Evolutionary conservation across 148 eudicot species (phyloP).

Genomic region (Dianthus caryophyllus): DNA sequence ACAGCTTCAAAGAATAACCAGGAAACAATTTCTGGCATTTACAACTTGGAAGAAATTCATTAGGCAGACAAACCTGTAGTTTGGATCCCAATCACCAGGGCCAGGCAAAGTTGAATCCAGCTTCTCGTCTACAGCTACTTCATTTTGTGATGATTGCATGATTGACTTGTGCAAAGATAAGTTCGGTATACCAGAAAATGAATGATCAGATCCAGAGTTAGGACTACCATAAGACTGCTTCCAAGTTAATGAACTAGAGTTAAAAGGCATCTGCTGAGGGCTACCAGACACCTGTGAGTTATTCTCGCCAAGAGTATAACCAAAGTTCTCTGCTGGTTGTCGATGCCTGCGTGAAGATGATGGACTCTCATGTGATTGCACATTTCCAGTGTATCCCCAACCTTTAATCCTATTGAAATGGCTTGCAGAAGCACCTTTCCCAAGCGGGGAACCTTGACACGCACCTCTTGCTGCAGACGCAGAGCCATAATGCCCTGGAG

Average conservation of each 20-base stretch:
- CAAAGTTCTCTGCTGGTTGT: conserved; percentile 32
- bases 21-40: not conserved
- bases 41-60: not conserved
- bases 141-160: conserved; percentile 32
- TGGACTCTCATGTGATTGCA: conserved; percentile 50
- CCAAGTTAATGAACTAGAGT: conserved; percentile 41
- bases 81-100: conserved; percentile 99
- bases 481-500: conserved; percentile 82
- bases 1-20: not conserved
- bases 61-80: conserved; percentile 62
- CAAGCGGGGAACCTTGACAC: conserved; percentile 87
- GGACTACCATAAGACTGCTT: conserved; percentile 49
- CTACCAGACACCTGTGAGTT: conserved; percentile 42
- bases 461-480: conserved; percentile 72
- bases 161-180: conserved; percentile 32
- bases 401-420: conserved; percentile 63
- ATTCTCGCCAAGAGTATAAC: conserved; percentile 48
- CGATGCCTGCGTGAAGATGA: conserved; percentile 56
- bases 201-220: conserved; percentile 31
- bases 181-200: conserved; percentile 30
- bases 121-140: conserved; percentile 39
- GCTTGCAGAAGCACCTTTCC: conserved; percentile 54
- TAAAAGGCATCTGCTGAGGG: conserved; percentile 43
- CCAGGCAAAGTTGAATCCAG: conserved; percentile 56
- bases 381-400: conserved; percentile 57